These are phyloP conservation scores for Aspergillus uvarum DNA, from an alignment of 2,329 filamentous ascomycete species.

Conservation along the genomic window DNA sequence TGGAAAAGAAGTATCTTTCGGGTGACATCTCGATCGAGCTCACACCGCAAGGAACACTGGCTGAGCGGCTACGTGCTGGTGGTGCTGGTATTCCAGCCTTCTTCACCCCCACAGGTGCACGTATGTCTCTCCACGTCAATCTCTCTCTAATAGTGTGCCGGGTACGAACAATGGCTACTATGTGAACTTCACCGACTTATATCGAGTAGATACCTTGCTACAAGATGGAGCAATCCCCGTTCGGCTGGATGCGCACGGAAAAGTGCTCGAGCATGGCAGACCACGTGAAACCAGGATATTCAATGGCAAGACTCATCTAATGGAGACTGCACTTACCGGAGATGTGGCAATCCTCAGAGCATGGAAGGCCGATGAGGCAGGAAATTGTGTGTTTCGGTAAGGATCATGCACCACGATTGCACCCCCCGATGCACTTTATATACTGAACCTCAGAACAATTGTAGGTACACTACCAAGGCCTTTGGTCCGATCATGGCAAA, in stretches of 20 bases:
- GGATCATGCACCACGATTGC: conserved; percentile 13
- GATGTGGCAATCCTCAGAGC: conserved; percentile 77
- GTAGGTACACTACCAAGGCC: conserved; percentile 67
- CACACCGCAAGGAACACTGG: conserved; percentile 65
- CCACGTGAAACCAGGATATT: conserved; percentile 72
- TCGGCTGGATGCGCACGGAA: conserved; percentile 78
- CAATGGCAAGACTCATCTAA: conserved; percentile 68
- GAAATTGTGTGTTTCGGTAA: conserved; percentile 76
- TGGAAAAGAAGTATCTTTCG: conserved; percentile 72
- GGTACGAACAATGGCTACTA: neutral
- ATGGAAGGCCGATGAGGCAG: conserved; percentile 72
- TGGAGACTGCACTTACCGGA: conserved; percentile 73
- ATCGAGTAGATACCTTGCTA: conserved; percentile 35
- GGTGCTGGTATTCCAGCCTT: conserved; percentile 79
- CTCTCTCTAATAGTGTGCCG: neutral
- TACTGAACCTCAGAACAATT: conserved; percentile 3
- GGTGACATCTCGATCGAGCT: conserved; percentile 75
- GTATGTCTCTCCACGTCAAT: conserved; percentile 46
- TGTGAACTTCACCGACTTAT: neutral
- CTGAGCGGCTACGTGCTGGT: conserved; percentile 62
- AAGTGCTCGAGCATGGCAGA: conserved; percentile 69
- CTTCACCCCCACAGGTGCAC: conserved; percentile 72
- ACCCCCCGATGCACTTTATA: conserved; percentile 25
- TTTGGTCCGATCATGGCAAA: conserved; percentile 79
- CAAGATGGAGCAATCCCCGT: conserved; percentile 56